These are phyloP conservation scores for Saturnispora bothae DNA, from an alignment of 805 yeast species.

Conservation along the genomic window DNA sequence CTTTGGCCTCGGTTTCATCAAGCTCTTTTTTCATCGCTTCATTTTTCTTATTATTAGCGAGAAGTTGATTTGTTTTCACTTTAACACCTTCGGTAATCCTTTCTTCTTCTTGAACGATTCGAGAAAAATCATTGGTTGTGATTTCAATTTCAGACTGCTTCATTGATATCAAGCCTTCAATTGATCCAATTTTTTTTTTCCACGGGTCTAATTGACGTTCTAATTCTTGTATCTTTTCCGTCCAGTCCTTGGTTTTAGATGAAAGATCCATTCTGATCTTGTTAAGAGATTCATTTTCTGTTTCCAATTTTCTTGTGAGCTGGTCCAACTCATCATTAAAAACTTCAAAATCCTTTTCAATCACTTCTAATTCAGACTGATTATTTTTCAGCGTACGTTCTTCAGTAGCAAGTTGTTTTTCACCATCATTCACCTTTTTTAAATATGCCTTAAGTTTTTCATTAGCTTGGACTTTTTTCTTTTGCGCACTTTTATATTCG, in stretches of 20 bases:
- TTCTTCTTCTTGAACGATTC: conserved; percentile 33
- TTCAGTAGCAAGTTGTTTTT: conserved; percentile 41
- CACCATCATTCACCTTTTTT: conserved; percentile 45
- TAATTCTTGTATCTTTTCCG: conserved; percentile 50
- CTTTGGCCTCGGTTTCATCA: conserved; percentile 41
- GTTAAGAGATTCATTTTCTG: conserved; percentile 49
- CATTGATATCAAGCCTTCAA: conserved; percentile 55
- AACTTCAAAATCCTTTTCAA: conserved; percentile 35
- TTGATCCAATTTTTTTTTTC: conserved; percentile 54
- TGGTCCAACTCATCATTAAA: conserved; percentile 34
- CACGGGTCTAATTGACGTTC: conserved; percentile 75
- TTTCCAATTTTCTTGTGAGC: conserved; percentile 35
- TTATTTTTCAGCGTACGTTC: conserved; percentile 35
- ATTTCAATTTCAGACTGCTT: conserved; percentile 56
- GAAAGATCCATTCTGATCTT: conserved; percentile 56
- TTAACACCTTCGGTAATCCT: conserved; percentile 24
- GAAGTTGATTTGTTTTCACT: conserved; percentile 25
- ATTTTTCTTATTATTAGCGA: conserved; percentile 29
- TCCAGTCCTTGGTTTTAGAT: conserved; percentile 60
- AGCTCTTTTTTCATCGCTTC: conserved; percentile 38
- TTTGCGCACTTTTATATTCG: conserved; percentile 36
- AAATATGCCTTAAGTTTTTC: conserved; percentile 64
- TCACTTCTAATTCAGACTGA: conserved; percentile 34
- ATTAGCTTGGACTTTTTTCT: conserved; percentile 56
- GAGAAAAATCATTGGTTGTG: conserved; percentile 35